Percentiles rank a stretch among this genome's conserved stretches.
These are phyloP conservation scores for Rhizophagus sp. DNA, from an alignment of 192 early-diverging fungal genomes.

Conservation along the genomic window DNA sequence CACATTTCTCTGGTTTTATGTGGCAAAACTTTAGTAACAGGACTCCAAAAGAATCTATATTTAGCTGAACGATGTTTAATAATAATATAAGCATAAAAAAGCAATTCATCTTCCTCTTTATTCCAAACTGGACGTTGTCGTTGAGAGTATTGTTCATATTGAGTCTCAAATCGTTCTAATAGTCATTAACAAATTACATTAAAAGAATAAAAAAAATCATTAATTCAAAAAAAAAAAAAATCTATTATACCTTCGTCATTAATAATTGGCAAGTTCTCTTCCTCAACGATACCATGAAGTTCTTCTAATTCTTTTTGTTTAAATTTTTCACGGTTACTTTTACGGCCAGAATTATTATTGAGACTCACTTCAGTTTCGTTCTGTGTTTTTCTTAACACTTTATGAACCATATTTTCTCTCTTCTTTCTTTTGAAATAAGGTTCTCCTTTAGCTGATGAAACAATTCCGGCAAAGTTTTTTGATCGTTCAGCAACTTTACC, in stretches of 20 bases:
- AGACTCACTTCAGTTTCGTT: not conserved
- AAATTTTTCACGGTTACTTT: not conserved
- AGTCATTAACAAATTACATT: not conserved
- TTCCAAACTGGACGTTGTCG: slow-evolving; percentile 28
- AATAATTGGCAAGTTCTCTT: slow-evolving; percentile 30
- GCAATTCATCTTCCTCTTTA: slow-evolving; percentile 28
- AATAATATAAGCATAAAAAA: slow-evolving; percentile 31
- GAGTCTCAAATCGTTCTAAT: slow-evolving; percentile 29
- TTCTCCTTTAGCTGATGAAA: slow-evolving; percentile 23
- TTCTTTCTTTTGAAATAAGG: slow-evolving; percentile 19
- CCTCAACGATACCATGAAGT: slow-evolving; percentile 11
- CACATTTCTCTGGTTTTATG: slow-evolving; percentile 32
- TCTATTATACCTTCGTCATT: slow-evolving; percentile 10
- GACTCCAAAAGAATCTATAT: slow-evolving; percentile 31
- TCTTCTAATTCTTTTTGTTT: slow-evolving; percentile 6
- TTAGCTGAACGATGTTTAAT: slow-evolving; percentile 25
- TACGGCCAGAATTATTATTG: not conserved
- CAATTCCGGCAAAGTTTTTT: not conserved
- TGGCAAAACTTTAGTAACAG: slow-evolving; percentile 27
- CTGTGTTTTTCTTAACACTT: slow-evolving; percentile 20
- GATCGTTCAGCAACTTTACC: not conserved
- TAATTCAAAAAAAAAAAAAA: no score
- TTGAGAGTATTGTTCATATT: slow-evolving; percentile 24
- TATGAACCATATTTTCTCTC: slow-evolving; percentile 20
- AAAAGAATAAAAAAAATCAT: no score